phyloP scores from a whole-genome alignment of 257 asterid genomes.

The Echium plantagineum region DNA sequence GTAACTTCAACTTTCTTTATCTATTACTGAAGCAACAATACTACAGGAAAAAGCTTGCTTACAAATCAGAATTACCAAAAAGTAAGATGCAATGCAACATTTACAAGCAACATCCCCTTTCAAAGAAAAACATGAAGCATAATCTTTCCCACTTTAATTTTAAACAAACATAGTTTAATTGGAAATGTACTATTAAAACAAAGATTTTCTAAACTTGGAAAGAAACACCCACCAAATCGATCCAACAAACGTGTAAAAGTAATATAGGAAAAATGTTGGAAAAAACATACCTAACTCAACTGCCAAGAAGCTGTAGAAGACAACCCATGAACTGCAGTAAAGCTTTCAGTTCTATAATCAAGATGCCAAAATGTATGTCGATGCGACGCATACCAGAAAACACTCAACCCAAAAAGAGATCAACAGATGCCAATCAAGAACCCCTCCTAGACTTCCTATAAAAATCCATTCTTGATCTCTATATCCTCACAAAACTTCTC shows the following conservation, averaged over 20 bases:
- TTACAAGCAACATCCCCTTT: neutral
- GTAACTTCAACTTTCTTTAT: neutral
- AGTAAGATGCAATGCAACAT: neutral
- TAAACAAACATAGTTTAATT: constrained; percentile 12
- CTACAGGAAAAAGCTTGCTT: neutral
- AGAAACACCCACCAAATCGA: neutral
- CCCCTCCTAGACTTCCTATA: no score
- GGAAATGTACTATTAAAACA: constrained; percentile 11
- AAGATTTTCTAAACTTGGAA: constrained; percentile 14
- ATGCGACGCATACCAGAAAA: no score
- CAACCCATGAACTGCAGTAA: constrained; percentile 1
- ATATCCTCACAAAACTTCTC: no score
- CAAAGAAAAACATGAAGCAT: neutral
- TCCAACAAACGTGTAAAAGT: neutral
- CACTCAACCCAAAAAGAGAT: no score
- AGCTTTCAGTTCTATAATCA: neutral
- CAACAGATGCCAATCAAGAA: no score
- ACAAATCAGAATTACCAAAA: neutral
- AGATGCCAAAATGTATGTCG: neutral
- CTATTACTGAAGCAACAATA: neutral
- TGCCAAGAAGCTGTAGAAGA: neutral
- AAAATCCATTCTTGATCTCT: no score
- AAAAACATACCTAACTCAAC: constrained; percentile 1
- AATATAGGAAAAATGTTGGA: neutral
- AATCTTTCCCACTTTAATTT: neutral